These are phyloP conservation scores for Elsinoe arachidis DNA, from an alignment of 2,329 filamentous ascomycete genomes.

Conservation along the genomic window DNA sequence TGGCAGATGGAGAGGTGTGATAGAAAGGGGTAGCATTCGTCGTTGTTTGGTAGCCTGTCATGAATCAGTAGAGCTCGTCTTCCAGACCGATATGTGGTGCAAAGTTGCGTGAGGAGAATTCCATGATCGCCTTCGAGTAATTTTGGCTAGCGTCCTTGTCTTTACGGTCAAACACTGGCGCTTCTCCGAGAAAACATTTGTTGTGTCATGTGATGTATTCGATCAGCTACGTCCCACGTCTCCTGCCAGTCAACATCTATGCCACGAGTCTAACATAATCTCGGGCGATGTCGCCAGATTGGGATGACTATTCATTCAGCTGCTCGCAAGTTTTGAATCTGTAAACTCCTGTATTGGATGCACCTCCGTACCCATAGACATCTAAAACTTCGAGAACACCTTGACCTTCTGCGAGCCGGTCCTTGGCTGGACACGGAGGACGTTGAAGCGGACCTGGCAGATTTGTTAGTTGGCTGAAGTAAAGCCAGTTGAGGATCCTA, in stretches of 20 bases:
- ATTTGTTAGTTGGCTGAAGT: neutral
- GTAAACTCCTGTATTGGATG: conserved; percentile 8
- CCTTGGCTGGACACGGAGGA: conserved; percentile 94
- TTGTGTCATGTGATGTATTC: conserved; percentile 7
- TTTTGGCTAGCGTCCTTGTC: neutral
- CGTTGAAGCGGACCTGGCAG: conserved; percentile 90
- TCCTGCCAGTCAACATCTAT: neutral
- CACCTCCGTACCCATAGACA: conserved; percentile 5
- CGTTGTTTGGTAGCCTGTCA: neutral
- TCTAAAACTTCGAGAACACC: conserved; percentile 98
- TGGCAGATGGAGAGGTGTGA: neutral
- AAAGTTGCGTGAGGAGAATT: neutral
- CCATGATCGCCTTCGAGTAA: neutral
- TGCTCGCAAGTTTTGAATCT: neutral
- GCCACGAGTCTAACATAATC: conserved; percentile 1
- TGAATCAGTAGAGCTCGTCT: too few species aligned
- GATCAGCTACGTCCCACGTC: conserved; percentile 7
- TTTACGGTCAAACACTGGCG: neutral
- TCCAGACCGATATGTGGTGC: neutral
- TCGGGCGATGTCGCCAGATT: neutral
- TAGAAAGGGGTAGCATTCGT: neutral
- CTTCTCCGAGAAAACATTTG: neutral
- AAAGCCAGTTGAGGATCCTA: conserved; percentile 6
- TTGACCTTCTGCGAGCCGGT: conserved; percentile 88
- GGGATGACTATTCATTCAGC: conserved; percentile 4